phyloP scores from a whole-genome alignment of 2,329 filamentous ascomycete genomes.

The Fusarium torulosum region DNA sequence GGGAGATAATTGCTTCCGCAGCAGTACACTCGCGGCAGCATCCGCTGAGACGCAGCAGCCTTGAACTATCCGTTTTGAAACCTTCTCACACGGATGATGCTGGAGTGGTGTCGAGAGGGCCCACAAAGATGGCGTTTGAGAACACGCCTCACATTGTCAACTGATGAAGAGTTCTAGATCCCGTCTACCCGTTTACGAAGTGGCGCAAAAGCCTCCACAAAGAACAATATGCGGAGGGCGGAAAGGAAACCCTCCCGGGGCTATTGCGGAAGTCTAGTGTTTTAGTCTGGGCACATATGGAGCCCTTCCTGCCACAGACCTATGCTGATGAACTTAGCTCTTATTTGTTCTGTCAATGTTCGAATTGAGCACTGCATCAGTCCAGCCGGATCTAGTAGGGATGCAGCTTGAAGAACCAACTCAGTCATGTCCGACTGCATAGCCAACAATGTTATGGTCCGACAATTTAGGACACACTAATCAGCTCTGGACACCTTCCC shows the following conservation, averaged over 20 bases:
- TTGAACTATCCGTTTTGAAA: neutral
- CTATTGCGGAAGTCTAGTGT: neutral
- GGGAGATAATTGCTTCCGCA: neutral
- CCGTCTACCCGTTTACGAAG: neutral
- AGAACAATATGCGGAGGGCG: neutral
- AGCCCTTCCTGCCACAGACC: neutral
- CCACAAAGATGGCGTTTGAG: neutral
- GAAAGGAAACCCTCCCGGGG: neutral
- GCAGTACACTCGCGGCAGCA: neutral
- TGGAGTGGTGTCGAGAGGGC: neutral
- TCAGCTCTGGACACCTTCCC: neutral
- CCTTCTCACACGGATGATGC: neutral
- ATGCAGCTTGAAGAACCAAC: neutral
- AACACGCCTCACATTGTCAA: neutral
- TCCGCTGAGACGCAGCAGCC: neutral
- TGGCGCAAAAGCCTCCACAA: neutral
- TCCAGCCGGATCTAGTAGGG: neutral
- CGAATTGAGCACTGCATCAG: neutral
- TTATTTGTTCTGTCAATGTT: neutral
- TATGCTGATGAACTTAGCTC: neutral
- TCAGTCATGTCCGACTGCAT: neutral
- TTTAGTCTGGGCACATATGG: too few relatives aligned
- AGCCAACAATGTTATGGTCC: slow-evolving; percentile 2
- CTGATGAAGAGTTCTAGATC: neutral
- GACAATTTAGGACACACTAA: slow-evolving; percentile 3